A percentile compares a stretch with the other conserved stretches of the same genome.
Evolutionary conservation across 31 red algal species (phyloP).

Genomic region (Odonthalia washingtoniensis): DNA sequence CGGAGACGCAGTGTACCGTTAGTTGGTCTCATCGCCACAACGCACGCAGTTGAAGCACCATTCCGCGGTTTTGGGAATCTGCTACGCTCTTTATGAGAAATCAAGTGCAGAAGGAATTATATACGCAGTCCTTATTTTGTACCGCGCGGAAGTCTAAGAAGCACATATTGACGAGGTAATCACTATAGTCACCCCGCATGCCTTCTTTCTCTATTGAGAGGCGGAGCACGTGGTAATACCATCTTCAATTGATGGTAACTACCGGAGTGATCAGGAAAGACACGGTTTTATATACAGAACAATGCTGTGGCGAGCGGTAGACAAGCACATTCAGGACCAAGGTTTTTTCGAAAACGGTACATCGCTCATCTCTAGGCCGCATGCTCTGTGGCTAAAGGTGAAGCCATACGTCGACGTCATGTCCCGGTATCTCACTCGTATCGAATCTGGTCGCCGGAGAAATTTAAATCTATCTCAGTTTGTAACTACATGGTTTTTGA

Average conservation of each 20-base stretch:
- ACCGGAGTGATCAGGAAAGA: background rate
- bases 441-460: background rate
- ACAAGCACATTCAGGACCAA: background rate
- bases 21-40: background rate
- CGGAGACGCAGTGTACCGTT: background rate
- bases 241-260: background rate
- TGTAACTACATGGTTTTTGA: background rate
- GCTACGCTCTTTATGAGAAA: too few species aligned
- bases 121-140: background rate
- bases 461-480: slow-evolving; percentile 2
- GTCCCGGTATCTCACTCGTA: too few species aligned
- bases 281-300: background rate
- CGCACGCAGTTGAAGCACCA: background rate
- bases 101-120: too few species aligned
- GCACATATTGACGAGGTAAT: background rate
- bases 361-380: background rate
- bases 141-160: background rate
- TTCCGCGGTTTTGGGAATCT: background rate
- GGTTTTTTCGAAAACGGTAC: slow-evolving; percentile 4
- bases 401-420: background rate
- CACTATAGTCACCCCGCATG: background rate
- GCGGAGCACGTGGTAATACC: background rate
- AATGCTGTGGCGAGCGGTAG: background rate
- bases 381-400: background rate
- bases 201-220: background rate